Evolutionary conservation across 352 stramenopile species (phyloP), one percentile per base, ranked within the genome.

Genomic region (Phytophthora fragariae): DNA sequence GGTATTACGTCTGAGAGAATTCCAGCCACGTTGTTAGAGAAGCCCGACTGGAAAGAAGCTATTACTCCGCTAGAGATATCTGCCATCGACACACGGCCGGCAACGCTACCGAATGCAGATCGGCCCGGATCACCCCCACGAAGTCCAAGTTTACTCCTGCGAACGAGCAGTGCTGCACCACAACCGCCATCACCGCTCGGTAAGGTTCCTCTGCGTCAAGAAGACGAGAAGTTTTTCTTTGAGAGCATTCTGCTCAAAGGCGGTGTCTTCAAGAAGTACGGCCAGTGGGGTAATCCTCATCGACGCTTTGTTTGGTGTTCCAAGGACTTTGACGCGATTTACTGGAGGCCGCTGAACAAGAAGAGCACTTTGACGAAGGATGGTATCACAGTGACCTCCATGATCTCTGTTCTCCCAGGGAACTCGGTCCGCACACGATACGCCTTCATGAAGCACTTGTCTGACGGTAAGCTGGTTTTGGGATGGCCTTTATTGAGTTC

Each of bases 391-490:
- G 74, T 91, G 9, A 47, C 68, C 14, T 79, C 75, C 9, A 80
- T 93, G 59, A 41, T 90, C 17, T 77, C 79, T 0, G 76, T 93
- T 55, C 64, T 92, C 1, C 85, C 84, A 1, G 84, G 84, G 56
- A 89, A 91, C 69, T 90, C 81, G 11, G 74, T 65, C 9, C 73
- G 84, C 8, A 93, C 86, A 50, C 75, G 82, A 17, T 93, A 93
- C 57, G 86, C 84, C 19, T 93, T 92, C 72, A 91, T 93, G 84
- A 91, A 92, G 52, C 83, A 93, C 41, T 71, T 93, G 37, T 91
- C 86, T 7, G 84, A 93, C 24, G 86, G 83, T 90, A 83, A 68
- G 53, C 24, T n/a, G 5, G 11, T 10, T 49, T 17, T 46, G 24
- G 35, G 24, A 39, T 39, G 35, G 14, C 35, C 35, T 44, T 11